Evolutionary conservation across 2,329 filamentous ascomycete species (phyloP).

Genomic region (Colletotrichum incanum): DNA sequence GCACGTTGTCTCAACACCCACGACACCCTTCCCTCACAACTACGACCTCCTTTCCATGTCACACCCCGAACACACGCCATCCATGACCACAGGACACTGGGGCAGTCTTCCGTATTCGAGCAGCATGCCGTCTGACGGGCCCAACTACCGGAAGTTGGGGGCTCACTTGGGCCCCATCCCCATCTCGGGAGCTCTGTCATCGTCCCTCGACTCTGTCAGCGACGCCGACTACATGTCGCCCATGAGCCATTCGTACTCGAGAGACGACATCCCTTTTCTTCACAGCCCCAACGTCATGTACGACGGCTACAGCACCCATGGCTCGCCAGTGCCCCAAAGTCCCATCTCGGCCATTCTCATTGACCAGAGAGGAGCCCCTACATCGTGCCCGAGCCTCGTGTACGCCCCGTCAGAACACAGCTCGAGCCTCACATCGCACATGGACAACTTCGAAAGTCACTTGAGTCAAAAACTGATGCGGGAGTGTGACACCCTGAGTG

Average conservation of each 20-base stretch:
- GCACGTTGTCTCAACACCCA: conserved; percentile 61
- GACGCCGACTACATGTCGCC: conserved; percentile 76
- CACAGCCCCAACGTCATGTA: conserved; percentile 70
- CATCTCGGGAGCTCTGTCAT: conserved; percentile 66
- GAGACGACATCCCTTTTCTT: conserved; percentile 66
- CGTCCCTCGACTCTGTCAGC: conserved; percentile 72
- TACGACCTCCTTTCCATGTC: conserved; percentile 69
- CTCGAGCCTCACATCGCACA: conserved; percentile 73
- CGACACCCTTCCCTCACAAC: conserved; percentile 55
- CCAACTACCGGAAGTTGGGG: conserved; percentile 62
- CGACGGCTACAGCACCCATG: conserved; percentile 68
- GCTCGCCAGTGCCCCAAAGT: conserved; percentile 70
- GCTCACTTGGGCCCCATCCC: conserved; percentile 57
- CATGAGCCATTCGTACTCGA: conserved; percentile 69
- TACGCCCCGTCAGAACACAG: conserved; percentile 74
- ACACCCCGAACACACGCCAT: conserved; percentile 61
- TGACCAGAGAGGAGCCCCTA: conserved; percentile 69
- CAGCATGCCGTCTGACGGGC: conserved; percentile 56
- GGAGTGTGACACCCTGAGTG: conserved; percentile 71
- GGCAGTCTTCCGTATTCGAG: conserved; percentile 63
- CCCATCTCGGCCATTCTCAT: conserved; percentile 70
- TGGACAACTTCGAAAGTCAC: conserved; percentile 71
- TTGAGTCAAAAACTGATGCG: conserved; percentile 68
- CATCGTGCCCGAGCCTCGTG: conserved; percentile 73
- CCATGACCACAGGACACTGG: conserved; percentile 60